phyloP scores from a whole-genome alignment of 2,329 filamentous ascomycete genomes.

The Metarhizium guizhouense region DNA sequence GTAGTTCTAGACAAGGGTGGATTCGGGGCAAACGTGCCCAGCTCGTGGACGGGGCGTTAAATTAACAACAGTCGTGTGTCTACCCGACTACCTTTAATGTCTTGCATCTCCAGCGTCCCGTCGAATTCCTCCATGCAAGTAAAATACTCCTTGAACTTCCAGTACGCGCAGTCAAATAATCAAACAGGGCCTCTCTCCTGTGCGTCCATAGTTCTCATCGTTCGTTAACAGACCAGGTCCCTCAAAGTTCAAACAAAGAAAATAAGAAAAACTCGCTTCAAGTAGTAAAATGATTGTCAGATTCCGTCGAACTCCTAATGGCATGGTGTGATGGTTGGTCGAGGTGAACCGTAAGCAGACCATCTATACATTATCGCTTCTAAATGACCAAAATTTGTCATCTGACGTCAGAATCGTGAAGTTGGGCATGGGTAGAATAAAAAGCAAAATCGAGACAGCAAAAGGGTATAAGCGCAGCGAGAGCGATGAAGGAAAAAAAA shows the following conservation, averaged over 20 bases:
- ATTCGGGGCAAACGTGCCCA: neutral
- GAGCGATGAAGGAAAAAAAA: neutral
- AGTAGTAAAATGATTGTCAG: neutral
- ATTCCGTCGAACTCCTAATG: constrained; percentile 14
- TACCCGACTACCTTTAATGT: neutral
- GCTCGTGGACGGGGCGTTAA: neutral
- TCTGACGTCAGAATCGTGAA: constrained; percentile 2
- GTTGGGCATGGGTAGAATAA: neutral
- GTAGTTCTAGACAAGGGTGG: neutral
- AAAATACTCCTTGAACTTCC: neutral
- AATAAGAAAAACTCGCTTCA: neutral
- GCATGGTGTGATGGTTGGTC: neutral
- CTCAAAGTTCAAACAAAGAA: neutral
- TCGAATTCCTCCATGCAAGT: neutral
- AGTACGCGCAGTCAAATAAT: neutral
- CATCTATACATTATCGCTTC: neutral
- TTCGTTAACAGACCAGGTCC: neutral
- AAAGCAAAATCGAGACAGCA: neutral
- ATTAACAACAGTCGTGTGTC: neutral
- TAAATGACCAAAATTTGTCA: neutral
- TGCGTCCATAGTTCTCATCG: neutral
- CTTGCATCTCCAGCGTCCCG: neutral
- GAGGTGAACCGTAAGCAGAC: neutral
- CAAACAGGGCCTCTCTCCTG: neutral
- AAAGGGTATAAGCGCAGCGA: neutral